Evolutionary conservation across 1,284 basidiomycete genomes (phyloP).

Genomic region (Mrakiaceae sp.): DNA sequence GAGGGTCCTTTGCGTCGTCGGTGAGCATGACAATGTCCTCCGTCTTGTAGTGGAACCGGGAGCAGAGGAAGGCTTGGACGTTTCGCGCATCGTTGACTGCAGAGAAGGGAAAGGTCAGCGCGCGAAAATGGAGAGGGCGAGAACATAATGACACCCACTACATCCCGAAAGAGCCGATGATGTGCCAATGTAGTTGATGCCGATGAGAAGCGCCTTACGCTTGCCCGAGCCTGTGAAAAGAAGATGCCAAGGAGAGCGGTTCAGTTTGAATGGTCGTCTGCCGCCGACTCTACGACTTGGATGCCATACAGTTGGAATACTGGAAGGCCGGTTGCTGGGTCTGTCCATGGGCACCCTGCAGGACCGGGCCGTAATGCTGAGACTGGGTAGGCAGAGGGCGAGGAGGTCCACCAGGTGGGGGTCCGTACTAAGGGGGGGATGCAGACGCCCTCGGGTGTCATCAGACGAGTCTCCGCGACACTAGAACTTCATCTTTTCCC

Average conservation of each 20-base stretch:
- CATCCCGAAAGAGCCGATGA: constrained; percentile 1
- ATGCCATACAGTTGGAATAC: constrained; percentile 1
- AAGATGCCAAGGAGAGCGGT: background rate
- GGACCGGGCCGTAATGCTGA: constrained; percentile 58
- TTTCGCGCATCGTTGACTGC: constrained; percentile 78
- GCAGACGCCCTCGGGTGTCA: background rate
- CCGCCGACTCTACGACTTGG: background rate
- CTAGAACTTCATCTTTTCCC: constrained; percentile 3
- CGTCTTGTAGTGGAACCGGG: constrained; percentile 53
- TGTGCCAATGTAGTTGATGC: constrained; percentile 34
- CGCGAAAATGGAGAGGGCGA: constrained; percentile 56
- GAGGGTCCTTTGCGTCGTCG: constrained; percentile 55
- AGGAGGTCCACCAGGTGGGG: constrained; percentile 21
- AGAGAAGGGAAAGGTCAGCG: constrained; percentile 53
- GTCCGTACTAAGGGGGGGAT: background rate
- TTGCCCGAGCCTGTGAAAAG: constrained; percentile 42
- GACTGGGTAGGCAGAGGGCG: constrained; percentile 47
- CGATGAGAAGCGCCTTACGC: constrained; percentile 55
- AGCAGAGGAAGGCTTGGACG: constrained; percentile 44
- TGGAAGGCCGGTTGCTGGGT: constrained; percentile 48
- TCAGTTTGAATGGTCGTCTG: background rate
- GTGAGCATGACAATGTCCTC: constrained; percentile 82
- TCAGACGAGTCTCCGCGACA: background rate
- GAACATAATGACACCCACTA: background rate
- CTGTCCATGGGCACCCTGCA: constrained; percentile 43